Evolutionary conservation across 2,329 filamentous ascomycete genomes (phyloP), one percentile per base, ranked within the genome.

Genomic region (Dothideomycetes sp.): DNA sequence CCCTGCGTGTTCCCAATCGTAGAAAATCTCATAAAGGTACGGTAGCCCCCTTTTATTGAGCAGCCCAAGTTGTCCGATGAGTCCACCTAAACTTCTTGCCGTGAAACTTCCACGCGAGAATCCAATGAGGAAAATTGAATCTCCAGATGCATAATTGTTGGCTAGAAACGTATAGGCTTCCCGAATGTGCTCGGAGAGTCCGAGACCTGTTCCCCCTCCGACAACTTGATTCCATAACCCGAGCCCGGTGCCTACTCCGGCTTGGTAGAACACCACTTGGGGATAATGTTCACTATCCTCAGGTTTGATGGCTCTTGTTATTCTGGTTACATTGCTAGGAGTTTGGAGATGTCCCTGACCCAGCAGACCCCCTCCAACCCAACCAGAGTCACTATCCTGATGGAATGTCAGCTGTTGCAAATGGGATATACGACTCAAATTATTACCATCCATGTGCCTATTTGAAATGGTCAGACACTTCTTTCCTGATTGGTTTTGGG

Each of bases 121-220:
- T 1, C 64, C 64, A 30, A 67, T 58, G 3, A 67, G 46, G 50
- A 58, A 66, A 17, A 67, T 63, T 24, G 64, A 60, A 34, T 66
- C 65, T 22, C 47, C 51, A n/a, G 47, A 42, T 15, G 48, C 46
- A 27, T 78, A 78, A 56, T 79, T 80, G 49, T 73, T 68, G 43
- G 72, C 74, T 2, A 79, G 59, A 49, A 77, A 79, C 3, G 68
- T 65, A 50, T 80, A 80, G 0, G 74, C 71, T 51, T 78, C 74
- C 9, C 73, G 68, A 43, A 80, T 69, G 38, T 79, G 57, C 35
- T 55, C 55, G 6, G 49, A 49, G 9, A 62, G 45, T 4, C 59
- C 59, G 6, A 46, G 33, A 3, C 53, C 52, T 9, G 50, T 49
- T 4, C 53, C 57, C 12, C 58, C 59, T 17, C 56, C 57, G 22